These are phyloP conservation scores for Xerocomellus amylosporus DNA, from an alignment of 768 basidiomycete genomes.

Conservation along the genomic window DNA sequence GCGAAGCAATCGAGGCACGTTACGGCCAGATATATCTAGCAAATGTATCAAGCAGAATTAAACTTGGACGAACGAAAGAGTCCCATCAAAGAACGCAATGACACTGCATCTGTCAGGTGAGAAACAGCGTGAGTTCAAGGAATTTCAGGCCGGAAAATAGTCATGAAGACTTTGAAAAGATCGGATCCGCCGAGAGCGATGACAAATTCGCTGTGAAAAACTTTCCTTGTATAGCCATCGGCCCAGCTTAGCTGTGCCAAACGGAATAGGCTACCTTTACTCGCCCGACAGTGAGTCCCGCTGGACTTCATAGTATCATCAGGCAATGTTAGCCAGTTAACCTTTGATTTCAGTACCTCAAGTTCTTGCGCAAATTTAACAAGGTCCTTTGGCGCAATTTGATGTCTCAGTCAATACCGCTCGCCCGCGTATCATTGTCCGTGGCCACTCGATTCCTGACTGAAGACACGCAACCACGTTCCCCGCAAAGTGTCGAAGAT, in stretches of 20 bases:
- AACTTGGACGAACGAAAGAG: background rate
- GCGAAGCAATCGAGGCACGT: background rate
- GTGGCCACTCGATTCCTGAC: conserved; percentile 40
- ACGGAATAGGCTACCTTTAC: background rate
- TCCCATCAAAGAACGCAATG: too few species aligned
- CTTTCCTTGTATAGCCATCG: background rate
- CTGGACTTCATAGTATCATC: background rate
- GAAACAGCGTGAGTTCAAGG: background rate
- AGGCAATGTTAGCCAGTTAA: background rate
- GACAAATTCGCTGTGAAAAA: background rate
- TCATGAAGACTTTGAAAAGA: too few species aligned
- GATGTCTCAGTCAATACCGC: conserved; percentile 34
- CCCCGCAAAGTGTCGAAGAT: conserved; percentile 38
- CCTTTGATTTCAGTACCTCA: background rate
- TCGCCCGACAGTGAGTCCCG: background rate
- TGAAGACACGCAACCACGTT: conserved; percentile 36
- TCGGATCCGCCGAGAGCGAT: too few species aligned
- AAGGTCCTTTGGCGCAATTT: background rate
- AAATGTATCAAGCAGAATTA: background rate
- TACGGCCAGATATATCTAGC: background rate
- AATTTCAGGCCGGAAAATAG: background rate
- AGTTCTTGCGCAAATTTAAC: background rate
- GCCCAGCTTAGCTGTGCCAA: too few species aligned
- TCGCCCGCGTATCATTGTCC: conserved; percentile 20
- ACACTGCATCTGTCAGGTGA: too few species aligned